Evolutionary conservation across 306 rosid species (phyloP).

Genomic region (Prinsepia uniflora): DNA sequence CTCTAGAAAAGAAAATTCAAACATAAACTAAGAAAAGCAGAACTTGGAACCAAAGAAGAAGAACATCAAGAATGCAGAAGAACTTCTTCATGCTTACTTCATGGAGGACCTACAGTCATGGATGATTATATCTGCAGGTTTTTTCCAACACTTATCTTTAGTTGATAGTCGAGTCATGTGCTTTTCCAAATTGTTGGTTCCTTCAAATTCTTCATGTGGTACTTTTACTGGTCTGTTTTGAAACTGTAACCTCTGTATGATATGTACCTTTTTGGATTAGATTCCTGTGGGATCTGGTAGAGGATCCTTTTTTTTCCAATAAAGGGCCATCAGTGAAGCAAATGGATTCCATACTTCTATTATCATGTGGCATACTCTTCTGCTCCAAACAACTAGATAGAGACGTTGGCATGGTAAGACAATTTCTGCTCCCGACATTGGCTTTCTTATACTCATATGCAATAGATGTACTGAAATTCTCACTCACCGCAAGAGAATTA

Average conservation of each 20-base stretch:
- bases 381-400: constrained; percentile 52
- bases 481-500: constrained; percentile 31
- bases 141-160: constrained; percentile 17
- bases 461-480: constrained; percentile 26
- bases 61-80: too few species aligned
- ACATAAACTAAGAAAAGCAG: too few species aligned
- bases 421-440: constrained; percentile 57
- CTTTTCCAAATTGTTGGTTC: not conserved
- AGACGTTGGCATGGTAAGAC: constrained; percentile 42
- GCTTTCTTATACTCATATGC: constrained; percentile 86
- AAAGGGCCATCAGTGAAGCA: constrained; percentile 54
- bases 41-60: too few species aligned
- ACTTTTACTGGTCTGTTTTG: not conserved
- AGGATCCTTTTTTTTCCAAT: constrained; percentile 37
- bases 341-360: constrained; percentile 27
- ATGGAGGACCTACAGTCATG: constrained; percentile 77
- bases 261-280: not conserved
- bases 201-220: not conserved
- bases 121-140: constrained; percentile 84
- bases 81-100: constrained; percentile 94
- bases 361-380: constrained; percentile 22
- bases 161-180: not conserved
- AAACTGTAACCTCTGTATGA: not conserved
- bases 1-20: too few species aligned
- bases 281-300: not conserved